Base-by-base conservation (phyloP, 2,329 filamentous ascomycete genomes). In the Alternaria gaisen region DNA sequence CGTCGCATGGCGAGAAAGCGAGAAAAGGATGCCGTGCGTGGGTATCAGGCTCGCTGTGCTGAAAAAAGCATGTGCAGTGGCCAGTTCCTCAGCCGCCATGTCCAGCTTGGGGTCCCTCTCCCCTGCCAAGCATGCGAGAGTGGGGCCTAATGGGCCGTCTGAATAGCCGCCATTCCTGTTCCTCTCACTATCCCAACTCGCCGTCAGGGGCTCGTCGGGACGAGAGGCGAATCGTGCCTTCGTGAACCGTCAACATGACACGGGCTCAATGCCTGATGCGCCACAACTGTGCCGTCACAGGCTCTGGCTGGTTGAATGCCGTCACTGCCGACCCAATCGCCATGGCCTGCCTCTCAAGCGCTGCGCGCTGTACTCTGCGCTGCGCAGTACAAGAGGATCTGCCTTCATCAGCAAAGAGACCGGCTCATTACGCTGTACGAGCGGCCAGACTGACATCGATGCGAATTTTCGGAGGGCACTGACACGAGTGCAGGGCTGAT, bases 71-170 rank as follows among this genome's bases (percentile, higher is more conserved):
- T 43, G 16, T 18, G 62, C 61, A 32, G 41, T 34, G 38, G 52
- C 60, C 56, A 53, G 42, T 56, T 64, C 60, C 51, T 28, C 60
- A 34, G 38, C 59, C 34, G 63, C 58, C 59, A 24, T 54, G 43
- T 47, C 58, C 66, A 48, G 8, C 50, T 44, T 34, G 18, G 53
- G 40, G 57, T 51, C 44, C 57, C 16, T 34, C 58, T 69, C 71
- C 70, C 75, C 74, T 77, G 75, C 74, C 73, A 77, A 77, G 75
- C 30, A 34, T 20, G 28, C 55, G 28, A 59, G 46, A 54, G 66
- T 64, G 64, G 63, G 62, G 53, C 34, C 51, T 55, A 12, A n/a
- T 48, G 52, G 60, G 56, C 42, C 59, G 53, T 54, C 56, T 65
- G 58, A 56, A 53, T 43, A 55, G 58, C 61, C 67, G 70, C 30